phyloP scores from a whole-genome alignment of 2,329 filamentous ascomycete genomes.

The Chrysoporthe austroafricana region DNA sequence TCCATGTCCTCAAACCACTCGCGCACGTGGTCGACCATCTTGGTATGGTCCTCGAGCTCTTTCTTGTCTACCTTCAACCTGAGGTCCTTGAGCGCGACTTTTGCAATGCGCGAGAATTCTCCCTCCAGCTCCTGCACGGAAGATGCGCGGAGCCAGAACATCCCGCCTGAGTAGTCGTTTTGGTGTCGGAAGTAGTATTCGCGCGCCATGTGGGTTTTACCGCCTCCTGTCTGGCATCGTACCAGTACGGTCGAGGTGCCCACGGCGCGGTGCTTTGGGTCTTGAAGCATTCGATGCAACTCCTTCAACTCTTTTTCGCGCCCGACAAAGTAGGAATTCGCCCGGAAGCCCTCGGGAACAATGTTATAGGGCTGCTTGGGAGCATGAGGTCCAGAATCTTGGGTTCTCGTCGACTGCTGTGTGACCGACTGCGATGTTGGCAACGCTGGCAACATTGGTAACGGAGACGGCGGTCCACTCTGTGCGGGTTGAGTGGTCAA shows the following conservation, averaged over 20 bases:
- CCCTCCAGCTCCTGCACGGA: conserved; percentile 61
- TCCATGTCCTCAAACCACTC: conserved; percentile 64
- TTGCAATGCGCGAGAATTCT: conserved; percentile 69
- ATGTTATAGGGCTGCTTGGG: conserved; percentile 40
- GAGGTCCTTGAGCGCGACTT: conserved; percentile 53
- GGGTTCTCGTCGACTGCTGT: conserved; percentile 5
- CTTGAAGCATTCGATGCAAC: conserved; percentile 63
- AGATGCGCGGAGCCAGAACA: conserved; percentile 72
- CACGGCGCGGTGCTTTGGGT: conserved; percentile 56
- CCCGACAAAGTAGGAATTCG: conserved; percentile 66
- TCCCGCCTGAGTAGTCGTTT: conserved; percentile 63
- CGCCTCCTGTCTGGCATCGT: conserved; percentile 66
- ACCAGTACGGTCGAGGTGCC: conserved; percentile 68
- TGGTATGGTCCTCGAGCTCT: conserved; percentile 44
- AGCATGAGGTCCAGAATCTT: conserved; percentile 11
- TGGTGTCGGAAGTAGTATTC: conserved; percentile 68
- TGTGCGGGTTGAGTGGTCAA: conserved; percentile 18
- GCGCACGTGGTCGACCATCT: conserved; percentile 61
- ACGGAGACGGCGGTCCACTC: conserved; percentile 26
- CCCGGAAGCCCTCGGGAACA: conserved; percentile 61
- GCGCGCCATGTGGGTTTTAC: conserved; percentile 70
- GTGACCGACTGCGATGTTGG: conserved; percentile 5
- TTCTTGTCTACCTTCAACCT: conserved; percentile 45
- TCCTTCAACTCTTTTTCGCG: conserved; percentile 60
- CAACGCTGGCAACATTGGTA: conserved; percentile 25